Evolutionary conservation across 1,139 yeast genomes (phyloP).

Genomic region (Taphrina deformans): DNA sequence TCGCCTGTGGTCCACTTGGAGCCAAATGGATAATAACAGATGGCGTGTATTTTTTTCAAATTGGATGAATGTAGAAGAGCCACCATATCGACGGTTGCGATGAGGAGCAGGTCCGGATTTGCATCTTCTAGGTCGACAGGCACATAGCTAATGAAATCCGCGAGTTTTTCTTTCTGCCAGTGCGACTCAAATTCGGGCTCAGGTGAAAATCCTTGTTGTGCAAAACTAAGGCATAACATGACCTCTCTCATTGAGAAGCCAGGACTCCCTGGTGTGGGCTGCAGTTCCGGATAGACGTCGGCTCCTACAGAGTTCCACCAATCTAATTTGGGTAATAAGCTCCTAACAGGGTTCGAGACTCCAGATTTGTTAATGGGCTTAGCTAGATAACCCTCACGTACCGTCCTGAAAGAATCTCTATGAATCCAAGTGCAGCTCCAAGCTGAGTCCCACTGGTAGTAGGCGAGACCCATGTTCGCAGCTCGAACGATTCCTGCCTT

Average conservation of each 20-base stretch:
- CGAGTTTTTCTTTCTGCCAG: background rate
- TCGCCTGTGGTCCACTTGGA: background rate
- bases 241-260: background rate
- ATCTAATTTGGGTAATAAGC: background rate
- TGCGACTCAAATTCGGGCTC: conserved; percentile 1
- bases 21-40: conserved; percentile 13
- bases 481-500: background rate
- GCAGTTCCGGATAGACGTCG: background rate
- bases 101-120: background rate
- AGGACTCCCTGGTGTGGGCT: background rate
- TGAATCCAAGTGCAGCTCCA: conserved; percentile 2
- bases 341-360: background rate
- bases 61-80: conserved; percentile 1
- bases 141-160: background rate
- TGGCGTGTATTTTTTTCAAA: background rate
- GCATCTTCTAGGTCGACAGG: background rate
- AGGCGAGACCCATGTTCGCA: background rate
- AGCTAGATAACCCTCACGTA: background rate
- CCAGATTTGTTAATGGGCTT: background rate
- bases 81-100: conserved; percentile 1
- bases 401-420: background rate
- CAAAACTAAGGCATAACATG: conserved; percentile 4
- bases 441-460: background rate
- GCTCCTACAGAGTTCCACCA: conserved; percentile 19
- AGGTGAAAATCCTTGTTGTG: background rate